Conservation (phyloP, 2,329 filamentous ascomycete genomes). For the Mariannaea sp. region DNA sequence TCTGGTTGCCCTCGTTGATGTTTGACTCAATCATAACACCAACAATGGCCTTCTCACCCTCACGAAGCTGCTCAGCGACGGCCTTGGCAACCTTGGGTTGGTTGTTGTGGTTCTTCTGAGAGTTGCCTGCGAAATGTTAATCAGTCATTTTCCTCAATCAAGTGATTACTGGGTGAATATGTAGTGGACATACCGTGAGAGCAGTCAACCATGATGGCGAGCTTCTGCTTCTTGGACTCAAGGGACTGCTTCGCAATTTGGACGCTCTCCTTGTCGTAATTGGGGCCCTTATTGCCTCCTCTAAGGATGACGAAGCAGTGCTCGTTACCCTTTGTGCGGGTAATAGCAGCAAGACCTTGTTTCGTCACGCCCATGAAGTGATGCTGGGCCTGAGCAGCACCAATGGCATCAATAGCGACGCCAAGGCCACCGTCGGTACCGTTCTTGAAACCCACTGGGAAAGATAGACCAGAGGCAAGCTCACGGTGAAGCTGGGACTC, state of each 20-base stretch:
- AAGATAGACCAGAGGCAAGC: slow-evolving; percentile 90
- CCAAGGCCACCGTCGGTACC: slow-evolving; percentile 91
- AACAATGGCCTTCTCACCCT: slow-evolving; percentile 85
- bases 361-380: slow-evolving; percentile 99
- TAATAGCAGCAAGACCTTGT: slow-evolving; percentile 93
- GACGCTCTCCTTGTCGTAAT: slow-evolving; percentile 88
- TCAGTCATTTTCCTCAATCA: slow-evolving; percentile 7
- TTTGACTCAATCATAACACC: slow-evolving; percentile 99
- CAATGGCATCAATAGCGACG: slow-evolving; percentile 95
- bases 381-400: slow-evolving; percentile 80
- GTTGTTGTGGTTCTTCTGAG: slow-evolving; percentile 95
- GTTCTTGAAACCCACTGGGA: slow-evolving; percentile 99
- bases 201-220: slow-evolving; percentile 98
- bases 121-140: slow-evolving; percentile 72
- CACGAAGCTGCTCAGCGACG: slow-evolving; percentile 82
- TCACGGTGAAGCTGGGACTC: slow-evolving; percentile 97
- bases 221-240: slow-evolving; percentile 78
- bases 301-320: slow-evolving; percentile 97
- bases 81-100: slow-evolving; percentile 89
- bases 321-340: slow-evolving; percentile 89
- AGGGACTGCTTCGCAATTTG: slow-evolving; percentile 78
- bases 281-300: slow-evolving; percentile 89
- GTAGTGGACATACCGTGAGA: slow-evolving; percentile 76
- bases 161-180: slow-evolving; percentile 71
- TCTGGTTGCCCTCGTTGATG: slow-evolving; percentile 88